Percentiles rank a stretch among this genome's conserved stretches.
phyloP scores from a whole-genome alignment of 441 rosid genomes.

The Aquilaria agallochum region DNA sequence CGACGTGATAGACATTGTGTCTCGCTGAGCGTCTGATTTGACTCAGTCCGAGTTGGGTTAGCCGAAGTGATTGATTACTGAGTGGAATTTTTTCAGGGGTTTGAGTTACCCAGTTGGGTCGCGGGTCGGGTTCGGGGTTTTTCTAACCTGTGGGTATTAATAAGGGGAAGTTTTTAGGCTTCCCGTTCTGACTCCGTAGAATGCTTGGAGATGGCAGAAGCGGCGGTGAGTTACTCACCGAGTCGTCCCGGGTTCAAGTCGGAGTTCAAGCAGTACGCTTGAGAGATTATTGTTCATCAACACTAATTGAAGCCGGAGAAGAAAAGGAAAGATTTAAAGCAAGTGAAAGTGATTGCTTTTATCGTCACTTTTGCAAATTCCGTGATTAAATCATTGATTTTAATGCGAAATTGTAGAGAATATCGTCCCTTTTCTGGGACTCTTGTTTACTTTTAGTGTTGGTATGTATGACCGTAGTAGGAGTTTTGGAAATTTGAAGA shows the following conservation, averaged over 20 bases:
- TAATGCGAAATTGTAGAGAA: slow-evolving; percentile 20
- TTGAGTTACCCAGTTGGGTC: slow-evolving; percentile 17
- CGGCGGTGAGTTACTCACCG: slow-evolving; percentile 47
- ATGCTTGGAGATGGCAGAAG: slow-evolving; percentile 55
- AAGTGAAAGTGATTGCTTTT: slow-evolving; percentile 14
- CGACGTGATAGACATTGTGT: slow-evolving; percentile 33
- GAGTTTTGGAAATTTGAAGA: no score
- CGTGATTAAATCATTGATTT: slow-evolving; percentile 21
- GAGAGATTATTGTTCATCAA: not conserved
- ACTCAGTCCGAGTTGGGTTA: slow-evolving; percentile 31
- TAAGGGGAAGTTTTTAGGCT: slow-evolving; percentile 15
- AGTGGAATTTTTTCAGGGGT: slow-evolving; percentile 11
- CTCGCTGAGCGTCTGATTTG: slow-evolving; percentile 13
- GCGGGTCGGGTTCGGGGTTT: not conserved
- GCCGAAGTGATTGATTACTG: not conserved
- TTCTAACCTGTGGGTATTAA: slow-evolving; percentile 13
- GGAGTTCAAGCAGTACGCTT: slow-evolving; percentile 14
- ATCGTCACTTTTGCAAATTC: slow-evolving; percentile 26
- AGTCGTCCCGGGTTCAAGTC: slow-evolving; percentile 74
- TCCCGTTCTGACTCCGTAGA: slow-evolving; percentile 15
- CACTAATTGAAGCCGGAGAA: not conserved
- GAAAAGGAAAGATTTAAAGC: not conserved
- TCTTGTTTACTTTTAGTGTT: not conserved
- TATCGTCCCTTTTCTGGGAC: not conserved
- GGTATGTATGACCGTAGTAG: no score